Evolutionary conservation across 495 filamentous ascomycete genomes (phyloP).

Genomic region (Aspergillus coremiiformis): DNA sequence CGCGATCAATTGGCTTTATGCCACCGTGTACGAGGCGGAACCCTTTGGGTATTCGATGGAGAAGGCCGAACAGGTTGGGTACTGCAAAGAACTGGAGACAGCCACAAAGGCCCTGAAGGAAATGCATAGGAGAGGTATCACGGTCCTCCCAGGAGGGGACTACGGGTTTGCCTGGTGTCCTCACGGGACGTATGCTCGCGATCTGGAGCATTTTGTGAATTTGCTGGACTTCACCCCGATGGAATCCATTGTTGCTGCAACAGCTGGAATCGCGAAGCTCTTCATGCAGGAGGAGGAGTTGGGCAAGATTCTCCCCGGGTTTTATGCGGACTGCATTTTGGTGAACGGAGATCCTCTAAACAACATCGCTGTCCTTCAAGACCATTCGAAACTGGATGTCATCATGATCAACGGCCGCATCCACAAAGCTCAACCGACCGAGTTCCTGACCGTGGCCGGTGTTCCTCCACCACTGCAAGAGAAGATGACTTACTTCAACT

Average conservation of each 20-base stretch:
- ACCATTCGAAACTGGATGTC: constrained; percentile 37
- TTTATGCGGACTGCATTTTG: constrained; percentile 41
- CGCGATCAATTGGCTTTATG: constrained; percentile 39
- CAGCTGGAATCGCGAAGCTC: constrained; percentile 37
- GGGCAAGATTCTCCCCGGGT: constrained; percentile 41
- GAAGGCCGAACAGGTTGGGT: constrained; percentile 37
- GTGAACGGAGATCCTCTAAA: constrained; percentile 44
- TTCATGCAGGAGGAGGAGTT: constrained; percentile 41
- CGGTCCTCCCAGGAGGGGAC: constrained; percentile 44
- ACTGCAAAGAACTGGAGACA: constrained; percentile 36
- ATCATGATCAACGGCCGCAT: constrained; percentile 44
- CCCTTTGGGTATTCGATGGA: constrained; percentile 37
- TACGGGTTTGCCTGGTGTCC: constrained; percentile 49
- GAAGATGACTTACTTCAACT: constrained; percentile 11
- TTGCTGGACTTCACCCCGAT: constrained; percentile 41
- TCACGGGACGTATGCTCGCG: constrained; percentile 43
- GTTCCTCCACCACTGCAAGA: background rate
- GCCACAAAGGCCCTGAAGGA: constrained; percentile 34
- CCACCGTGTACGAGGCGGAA: constrained; percentile 35
- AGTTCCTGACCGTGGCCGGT: background rate
- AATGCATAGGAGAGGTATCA: constrained; percentile 41
- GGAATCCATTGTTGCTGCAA: constrained; percentile 42
- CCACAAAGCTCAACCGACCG: constrained; percentile 24
- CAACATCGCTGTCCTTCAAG: constrained; percentile 39
- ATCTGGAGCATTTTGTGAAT: constrained; percentile 45